phyloP scores from a whole-genome alignment of 2,329 filamentous ascomycete species.

The Cytospora chrysosperma region DNA sequence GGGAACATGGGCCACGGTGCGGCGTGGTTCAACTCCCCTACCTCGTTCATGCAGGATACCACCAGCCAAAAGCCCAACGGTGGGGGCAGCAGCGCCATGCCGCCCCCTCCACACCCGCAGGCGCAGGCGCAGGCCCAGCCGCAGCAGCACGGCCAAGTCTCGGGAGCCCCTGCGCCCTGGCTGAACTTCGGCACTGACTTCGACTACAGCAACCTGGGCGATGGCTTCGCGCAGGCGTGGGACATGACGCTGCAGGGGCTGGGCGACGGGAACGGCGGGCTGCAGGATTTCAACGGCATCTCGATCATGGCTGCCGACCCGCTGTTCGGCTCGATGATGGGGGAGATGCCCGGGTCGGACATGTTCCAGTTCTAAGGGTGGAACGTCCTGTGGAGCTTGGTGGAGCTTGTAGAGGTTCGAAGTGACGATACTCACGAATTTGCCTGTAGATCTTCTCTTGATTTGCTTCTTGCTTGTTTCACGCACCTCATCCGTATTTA shows the following conservation, averaged over 20 bases:
- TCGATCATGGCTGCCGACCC: conserved; percentile 26
- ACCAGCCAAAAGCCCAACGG: conserved; percentile 11
- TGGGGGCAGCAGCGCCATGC: conserved; percentile 15
- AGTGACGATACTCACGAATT: neutral
- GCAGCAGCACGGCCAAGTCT: conserved; percentile 23
- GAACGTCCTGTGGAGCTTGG: too few relatives aligned
- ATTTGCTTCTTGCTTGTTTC: neutral
- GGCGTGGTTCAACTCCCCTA: conserved; percentile 1
- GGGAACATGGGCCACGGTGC: conserved; percentile 16
- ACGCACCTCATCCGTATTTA: neutral
- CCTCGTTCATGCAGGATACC: neutral
- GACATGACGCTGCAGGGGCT: conserved; percentile 42
- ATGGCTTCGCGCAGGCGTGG: conserved; percentile 45
- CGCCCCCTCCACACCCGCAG: conserved; percentile 24
- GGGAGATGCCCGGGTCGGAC: conserved; percentile 17
- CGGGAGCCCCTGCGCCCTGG: conserved; percentile 31
- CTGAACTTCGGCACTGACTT: conserved; percentile 35
- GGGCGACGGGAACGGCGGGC: conserved; percentile 29
- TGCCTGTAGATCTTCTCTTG: neutral
- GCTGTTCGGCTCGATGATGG: conserved; percentile 9
- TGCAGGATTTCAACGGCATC: conserved; percentile 20
- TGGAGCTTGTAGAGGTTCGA: neutral
- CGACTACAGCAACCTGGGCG: conserved; percentile 37
- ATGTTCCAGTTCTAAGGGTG: conserved; percentile 12
- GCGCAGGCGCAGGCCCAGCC: conserved; percentile 19